Base-by-base conservation (phyloP, 83 land plant species). In the Diphasiastrum complanatum region DNA sequence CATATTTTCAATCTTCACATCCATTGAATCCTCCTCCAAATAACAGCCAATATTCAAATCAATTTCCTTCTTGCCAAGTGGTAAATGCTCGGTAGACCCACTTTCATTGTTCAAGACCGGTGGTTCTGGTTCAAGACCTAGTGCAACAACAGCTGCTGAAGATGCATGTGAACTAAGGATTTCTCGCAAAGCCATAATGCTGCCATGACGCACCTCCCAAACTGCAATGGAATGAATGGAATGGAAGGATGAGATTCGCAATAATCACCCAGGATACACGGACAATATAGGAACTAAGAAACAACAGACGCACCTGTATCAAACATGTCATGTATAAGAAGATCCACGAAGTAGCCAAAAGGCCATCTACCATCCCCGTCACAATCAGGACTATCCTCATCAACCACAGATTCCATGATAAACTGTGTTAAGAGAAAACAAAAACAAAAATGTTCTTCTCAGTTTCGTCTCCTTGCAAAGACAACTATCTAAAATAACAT, bases 191-290 rank as follows among this genome's bases (percentile, higher is more conserved):
- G 96, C 99, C 99, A 93, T 93, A 2, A 82, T 77, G 72, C 92
- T 82, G 41, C 99, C 99, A 79, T 93, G 99, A 33, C 99, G 96
- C 33, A 86, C 67, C 65, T 93, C 99, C 99, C 99, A 93, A 32
- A 80, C 99, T 89, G 81, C 30, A 52, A 40, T 54, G 11, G 33
- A 6, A 45, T 26, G 18, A 27, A n/a, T 36, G 31, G 6, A 49
- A 35, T 10, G 54, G 52, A 40, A 10, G 6, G 20, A 56, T 24
- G 20, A 54, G 28, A 65, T 14, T 20, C 2, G 26, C 3, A 66
- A 51, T 5, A 27, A 6, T 3, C 16, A 28, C 3, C 47, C 2
- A 47, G 20, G 3, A 20, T 60, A 24, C 22, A 22, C 16, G 12
- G 8, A 62, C 63, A 64, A 51, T 28, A 51, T 25, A 53, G n/a